phyloP scores from a whole-genome alignment of 2,329 filamentous ascomycete genomes.

The Cytospora schulzeri region DNA sequence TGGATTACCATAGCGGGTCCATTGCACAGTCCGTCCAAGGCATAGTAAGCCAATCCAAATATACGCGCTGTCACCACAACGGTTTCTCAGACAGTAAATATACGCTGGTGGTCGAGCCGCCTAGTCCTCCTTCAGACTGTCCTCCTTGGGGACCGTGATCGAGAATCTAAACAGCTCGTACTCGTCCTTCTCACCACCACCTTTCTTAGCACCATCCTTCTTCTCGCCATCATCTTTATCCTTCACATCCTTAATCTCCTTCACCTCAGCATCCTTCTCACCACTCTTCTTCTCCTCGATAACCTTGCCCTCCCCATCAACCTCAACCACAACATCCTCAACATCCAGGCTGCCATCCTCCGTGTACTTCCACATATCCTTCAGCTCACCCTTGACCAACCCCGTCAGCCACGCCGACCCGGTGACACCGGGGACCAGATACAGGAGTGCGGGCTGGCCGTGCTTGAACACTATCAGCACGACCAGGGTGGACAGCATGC shows the following conservation, averaged over 20 bases:
- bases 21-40: neutral
- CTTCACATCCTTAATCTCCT: slow-evolving; percentile 18
- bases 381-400: slow-evolving; percentile 68
- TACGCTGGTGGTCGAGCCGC: neutral
- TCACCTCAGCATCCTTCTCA: slow-evolving; percentile 26
- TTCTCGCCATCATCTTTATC: slow-evolving; percentile 15
- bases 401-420: slow-evolving; percentile 76
- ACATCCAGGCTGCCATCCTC: slow-evolving; percentile 67
- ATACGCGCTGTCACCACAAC: neutral
- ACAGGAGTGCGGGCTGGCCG: slow-evolving; percentile 87
- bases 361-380: slow-evolving; percentile 78
- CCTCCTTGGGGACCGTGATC: slow-evolving; percentile 30
- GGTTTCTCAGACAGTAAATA: neutral
- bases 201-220: slow-evolving; percentile 12
- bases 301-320: slow-evolving; percentile 52
- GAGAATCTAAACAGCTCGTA: slow-evolving; percentile 35
- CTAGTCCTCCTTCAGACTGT: slow-evolving; percentile 28
- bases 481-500: slow-evolving; percentile 74
- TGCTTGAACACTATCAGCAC: slow-evolving; percentile 79
- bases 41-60: no score
- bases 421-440: slow-evolving; percentile 86
- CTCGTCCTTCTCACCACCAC: neutral
- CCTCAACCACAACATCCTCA: slow-evolving; percentile 56
- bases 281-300: slow-evolving; percentile 43
- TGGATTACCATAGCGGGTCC: neutral